Conservation (phyloP, 108 stramenopile genomes). For the Cyclotella baltica region DNA sequence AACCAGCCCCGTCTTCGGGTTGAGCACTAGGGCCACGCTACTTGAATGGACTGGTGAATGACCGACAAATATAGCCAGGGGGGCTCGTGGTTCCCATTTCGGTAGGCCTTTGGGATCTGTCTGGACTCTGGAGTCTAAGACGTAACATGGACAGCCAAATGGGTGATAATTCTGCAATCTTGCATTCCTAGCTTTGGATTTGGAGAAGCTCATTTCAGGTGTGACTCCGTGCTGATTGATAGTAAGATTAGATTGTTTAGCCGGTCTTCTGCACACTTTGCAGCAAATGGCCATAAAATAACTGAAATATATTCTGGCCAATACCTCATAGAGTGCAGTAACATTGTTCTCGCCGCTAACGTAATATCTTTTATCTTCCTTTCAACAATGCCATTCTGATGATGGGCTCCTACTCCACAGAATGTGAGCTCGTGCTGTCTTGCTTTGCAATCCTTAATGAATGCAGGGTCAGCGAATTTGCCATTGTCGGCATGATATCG, state of each 20-base stretch:
- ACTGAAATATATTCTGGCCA: too few relatives aligned
- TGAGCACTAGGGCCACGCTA: slow-evolving; percentile 21
- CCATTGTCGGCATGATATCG: slow-evolving; percentile 37
- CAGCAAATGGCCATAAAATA: slow-evolving; percentile 7
- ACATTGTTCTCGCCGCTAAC: slow-evolving; percentile 20
- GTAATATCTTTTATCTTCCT: slow-evolving; percentile 42
- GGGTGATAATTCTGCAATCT: slow-evolving; percentile 1
- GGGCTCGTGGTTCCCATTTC: slow-evolving; percentile 34
- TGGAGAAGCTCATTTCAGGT: too few relatives aligned
- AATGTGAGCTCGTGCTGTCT: slow-evolving; percentile 14
- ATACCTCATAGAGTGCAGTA: slow-evolving; percentile 38
- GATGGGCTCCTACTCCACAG: too few relatives aligned
- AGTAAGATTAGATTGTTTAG: neutral
- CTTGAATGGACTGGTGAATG: slow-evolving; percentile 16
- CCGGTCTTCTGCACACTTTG: neutral
- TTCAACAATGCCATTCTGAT: too few relatives aligned
- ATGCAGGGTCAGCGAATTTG: slow-evolving; percentile 12
- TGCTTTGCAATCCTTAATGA: neutral
- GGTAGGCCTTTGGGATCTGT: slow-evolving; percentile 14
- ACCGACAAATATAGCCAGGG: slow-evolving; percentile 27
- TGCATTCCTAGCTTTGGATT: neutral
- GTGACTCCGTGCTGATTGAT: neutral
- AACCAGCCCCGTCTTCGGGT: slow-evolving; percentile 16
- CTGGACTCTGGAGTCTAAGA: too few relatives aligned
- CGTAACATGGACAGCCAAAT: slow-evolving; percentile 50